Evolutionary conservation across 2,329 filamentous ascomycete genomes (phyloP).

Genomic region (Colletotrichum sp.): DNA sequence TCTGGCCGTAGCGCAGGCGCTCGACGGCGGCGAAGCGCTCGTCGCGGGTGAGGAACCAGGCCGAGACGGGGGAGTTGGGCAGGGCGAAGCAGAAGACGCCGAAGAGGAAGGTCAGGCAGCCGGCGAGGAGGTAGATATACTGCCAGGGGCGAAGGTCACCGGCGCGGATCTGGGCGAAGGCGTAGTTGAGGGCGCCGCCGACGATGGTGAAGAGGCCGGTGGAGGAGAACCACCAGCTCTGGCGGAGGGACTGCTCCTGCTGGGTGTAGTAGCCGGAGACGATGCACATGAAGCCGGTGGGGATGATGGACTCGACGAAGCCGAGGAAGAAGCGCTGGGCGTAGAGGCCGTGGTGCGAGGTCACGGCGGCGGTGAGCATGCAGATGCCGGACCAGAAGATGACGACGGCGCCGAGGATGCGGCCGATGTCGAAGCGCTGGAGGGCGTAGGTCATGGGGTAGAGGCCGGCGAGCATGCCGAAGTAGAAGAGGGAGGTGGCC

Average conservation of each 20-base stretch:
- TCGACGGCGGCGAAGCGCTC: slow-evolving; percentile 71
- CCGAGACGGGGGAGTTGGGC: slow-evolving; percentile 68
- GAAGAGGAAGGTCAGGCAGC: slow-evolving; percentile 67
- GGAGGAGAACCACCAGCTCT: slow-evolving; percentile 71
- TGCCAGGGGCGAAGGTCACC: slow-evolving; percentile 67
- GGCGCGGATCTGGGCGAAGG: slow-evolving; percentile 65
- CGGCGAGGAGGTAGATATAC: slow-evolving; percentile 73
- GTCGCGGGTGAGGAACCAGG: slow-evolving; percentile 75
- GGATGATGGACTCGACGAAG: slow-evolving; percentile 68
- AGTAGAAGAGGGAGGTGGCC: slow-evolving; percentile 83
- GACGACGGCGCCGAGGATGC: slow-evolving; percentile 67
- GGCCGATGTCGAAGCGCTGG: slow-evolving; percentile 70
- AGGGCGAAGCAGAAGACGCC: slow-evolving; percentile 69
- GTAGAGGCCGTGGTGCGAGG: slow-evolving; percentile 66
- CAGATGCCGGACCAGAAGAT: slow-evolving; percentile 71
- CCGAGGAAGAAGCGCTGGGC: slow-evolving; percentile 70
- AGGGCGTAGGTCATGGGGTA: slow-evolving; percentile 76
- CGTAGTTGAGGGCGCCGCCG: slow-evolving; percentile 70
- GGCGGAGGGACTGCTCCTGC: slow-evolving; percentile 65
- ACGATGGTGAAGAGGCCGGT: slow-evolving; percentile 67
- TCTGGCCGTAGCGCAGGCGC: slow-evolving; percentile 65
- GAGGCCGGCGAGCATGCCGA: slow-evolving; percentile 76
- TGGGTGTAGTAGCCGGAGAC: slow-evolving; percentile 69
- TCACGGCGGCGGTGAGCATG: slow-evolving; percentile 72
- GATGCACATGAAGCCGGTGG: slow-evolving; percentile 70